Percentiles rank a stretch among this genome's conserved stretches.
phyloP scores from a whole-genome alignment of 2,329 filamentous ascomycete species.

The Pseudogymnoascus sp. region DNA sequence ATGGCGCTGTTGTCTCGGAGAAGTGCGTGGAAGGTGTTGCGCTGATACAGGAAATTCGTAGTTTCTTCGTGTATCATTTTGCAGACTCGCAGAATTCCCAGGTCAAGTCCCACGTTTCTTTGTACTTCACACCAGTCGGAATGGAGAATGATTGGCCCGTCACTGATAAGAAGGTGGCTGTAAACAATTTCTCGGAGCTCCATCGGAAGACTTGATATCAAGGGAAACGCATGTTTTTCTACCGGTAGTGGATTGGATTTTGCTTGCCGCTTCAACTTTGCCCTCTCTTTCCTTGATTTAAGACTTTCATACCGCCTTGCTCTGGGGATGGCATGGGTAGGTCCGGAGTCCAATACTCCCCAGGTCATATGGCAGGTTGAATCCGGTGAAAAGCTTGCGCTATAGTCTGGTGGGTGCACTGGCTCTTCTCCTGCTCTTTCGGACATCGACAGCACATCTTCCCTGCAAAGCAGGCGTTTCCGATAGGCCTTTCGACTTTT shows the following conservation, averaged over 20 bases:
- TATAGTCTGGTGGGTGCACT: neutral
- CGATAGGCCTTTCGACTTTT: neutral
- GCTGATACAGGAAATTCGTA: conserved; percentile 19
- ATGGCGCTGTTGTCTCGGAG: conserved; percentile 12
- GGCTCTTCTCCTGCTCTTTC: neutral
- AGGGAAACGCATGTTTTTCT: neutral
- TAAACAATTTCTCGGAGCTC: conserved; percentile 23
- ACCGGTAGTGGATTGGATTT: neutral
- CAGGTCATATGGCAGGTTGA: neutral
- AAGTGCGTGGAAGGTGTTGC: conserved; percentile 20
- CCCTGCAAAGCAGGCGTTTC: neutral
- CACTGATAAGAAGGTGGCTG: conserved; percentile 15
- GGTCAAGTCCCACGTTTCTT: conserved; percentile 8
- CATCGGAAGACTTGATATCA: conserved; percentile 11
- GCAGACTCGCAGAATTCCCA: conserved; percentile 17
- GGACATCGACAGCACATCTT: neutral
- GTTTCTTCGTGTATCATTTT: conserved; percentile 20
- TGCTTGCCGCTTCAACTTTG: neutral
- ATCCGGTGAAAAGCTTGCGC: neutral
- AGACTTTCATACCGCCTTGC: neutral
- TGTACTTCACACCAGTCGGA: conserved; percentile 18
- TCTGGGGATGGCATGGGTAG: neutral
- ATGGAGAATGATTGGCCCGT: conserved; percentile 19
- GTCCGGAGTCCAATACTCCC: neutral
- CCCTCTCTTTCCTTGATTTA: neutral